phyloP scores from a whole-genome alignment of 2,329 filamentous ascomycete species.

The Ascochyta fabae region DNA sequence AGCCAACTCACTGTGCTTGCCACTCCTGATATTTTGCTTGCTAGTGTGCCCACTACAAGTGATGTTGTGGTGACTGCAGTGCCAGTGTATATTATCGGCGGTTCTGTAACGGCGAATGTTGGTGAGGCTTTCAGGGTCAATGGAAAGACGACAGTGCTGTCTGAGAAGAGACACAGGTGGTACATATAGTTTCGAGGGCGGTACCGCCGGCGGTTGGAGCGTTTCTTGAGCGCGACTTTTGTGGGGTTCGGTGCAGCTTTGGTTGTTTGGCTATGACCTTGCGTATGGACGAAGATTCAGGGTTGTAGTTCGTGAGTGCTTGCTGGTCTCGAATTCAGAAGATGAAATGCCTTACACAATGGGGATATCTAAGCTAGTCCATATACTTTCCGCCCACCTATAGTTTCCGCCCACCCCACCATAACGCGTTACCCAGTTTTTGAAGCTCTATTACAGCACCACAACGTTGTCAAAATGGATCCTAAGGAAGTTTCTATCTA shows the following conservation, averaged over 20 bases:
- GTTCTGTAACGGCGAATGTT: constrained; percentile 11
- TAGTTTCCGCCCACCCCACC: no score
- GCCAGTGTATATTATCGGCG: constrained; percentile 23
- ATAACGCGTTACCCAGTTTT: no score
- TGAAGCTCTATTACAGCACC: no score
- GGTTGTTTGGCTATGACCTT: not conserved
- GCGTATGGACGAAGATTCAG: not conserved
- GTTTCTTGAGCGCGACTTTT: not conserved
- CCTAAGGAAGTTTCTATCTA: no score
- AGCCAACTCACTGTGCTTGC: constrained; percentile 7
- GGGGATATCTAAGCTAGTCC: constrained; percentile 1
- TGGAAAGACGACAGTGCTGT: constrained; percentile 15
- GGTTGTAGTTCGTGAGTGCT: not conserved
- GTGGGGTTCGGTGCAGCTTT: not conserved
- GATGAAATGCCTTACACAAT: not conserved
- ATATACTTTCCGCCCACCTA: no score
- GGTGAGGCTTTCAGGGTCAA: constrained; percentile 23
- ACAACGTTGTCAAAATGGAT: no score
- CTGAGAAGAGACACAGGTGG: not conserved
- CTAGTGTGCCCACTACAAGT: constrained; percentile 13
- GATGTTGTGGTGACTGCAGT: constrained; percentile 14
- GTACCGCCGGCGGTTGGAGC: not conserved
- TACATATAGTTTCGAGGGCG: not conserved
- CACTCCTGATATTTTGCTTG: not conserved
- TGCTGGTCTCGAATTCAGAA: not conserved